These are phyloP conservation scores for Lotus japonicus DNA, from an alignment of 306 rosid species.

Conservation along the genomic window DNA sequence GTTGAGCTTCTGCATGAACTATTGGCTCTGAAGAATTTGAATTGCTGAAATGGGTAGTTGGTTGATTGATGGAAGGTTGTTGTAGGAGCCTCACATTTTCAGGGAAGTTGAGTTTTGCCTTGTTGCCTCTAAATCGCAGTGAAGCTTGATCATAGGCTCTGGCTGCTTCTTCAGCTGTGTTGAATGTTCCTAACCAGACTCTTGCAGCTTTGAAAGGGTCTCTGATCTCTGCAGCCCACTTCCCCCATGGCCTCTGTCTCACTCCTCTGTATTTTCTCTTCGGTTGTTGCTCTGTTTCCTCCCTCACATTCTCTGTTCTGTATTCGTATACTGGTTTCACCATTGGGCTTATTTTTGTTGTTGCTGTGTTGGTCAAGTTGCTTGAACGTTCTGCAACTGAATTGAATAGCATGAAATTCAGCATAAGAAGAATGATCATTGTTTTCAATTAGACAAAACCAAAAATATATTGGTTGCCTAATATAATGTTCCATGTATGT, in stretches of 20 bases:
- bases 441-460: too few relatives aligned
- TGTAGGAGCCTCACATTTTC: slow-evolving; percentile 43
- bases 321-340: slow-evolving; percentile 30
- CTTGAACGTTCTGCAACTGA: slow-evolving; percentile 15
- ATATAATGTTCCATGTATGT: too few relatives aligned
- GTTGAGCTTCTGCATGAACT: slow-evolving; percentile 22
- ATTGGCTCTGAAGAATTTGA: slow-evolving; percentile 28
- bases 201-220: slow-evolving; percentile 55
- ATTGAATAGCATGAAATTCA: background rate
- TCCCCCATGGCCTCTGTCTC: slow-evolving; percentile 74
- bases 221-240: slow-evolving; percentile 70
- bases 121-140: slow-evolving; percentile 53
- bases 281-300: slow-evolving; percentile 10
- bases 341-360: background rate
- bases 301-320: slow-evolving; percentile 2
- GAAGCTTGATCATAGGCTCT: slow-evolving; percentile 60
- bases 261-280: slow-evolving; percentile 65
- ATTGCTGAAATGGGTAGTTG: slow-evolving; percentile 6
- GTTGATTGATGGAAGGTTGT: background rate
- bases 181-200: slow-evolving; percentile 65
- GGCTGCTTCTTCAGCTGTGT: slow-evolving; percentile 52
- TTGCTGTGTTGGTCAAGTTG: background rate
- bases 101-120: slow-evolving; percentile 65
- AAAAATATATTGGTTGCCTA: too few relatives aligned
- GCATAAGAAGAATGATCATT: background rate